Evolutionary conservation across 768 basidiomycete species (phyloP), one percentile per base, ranked within the genome.

Genomic region (Mycena vulgaris): DNA sequence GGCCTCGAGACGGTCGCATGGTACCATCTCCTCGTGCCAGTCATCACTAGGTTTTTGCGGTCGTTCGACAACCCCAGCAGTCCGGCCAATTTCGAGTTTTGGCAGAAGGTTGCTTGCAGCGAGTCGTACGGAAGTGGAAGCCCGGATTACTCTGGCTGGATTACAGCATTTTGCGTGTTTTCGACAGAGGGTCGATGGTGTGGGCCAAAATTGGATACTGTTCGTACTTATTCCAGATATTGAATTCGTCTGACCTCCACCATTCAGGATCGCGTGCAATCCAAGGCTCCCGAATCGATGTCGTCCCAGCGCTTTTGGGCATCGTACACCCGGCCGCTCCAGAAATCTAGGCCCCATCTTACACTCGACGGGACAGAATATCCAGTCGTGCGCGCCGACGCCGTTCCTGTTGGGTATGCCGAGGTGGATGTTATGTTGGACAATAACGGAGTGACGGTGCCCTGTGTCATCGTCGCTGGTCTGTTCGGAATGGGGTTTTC

Each of bases 11-110:
- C 75, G 0, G 52, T 52, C 6, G 79, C 79, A 2, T 86, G 85
- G 84, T 77, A 79, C 25, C 74, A 78, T 35, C 79, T 87, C 33
- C 81, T 87, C 8, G 75, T 77, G 10, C 84, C 84, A 0, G 74
- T 87, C 47, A 66, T 87, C 42, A 47, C 70, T 30, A 77, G 81
- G 19, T 84, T 84, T 63, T 77, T 83, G 8, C n/a, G 68, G 1
- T 78, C 83, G 10, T 86, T 82, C 55, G 80, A 83, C 31, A 25
- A 51, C n/a, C 35, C 57, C 2, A 47, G 42, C 21, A 28, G 25
- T 35, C 48, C 30, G 30, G 59, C 42, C 17, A 57, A 59, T 19
- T 28, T 33, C 25, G 49, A 55, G 5, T 62, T 68, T 47, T 68
- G 66, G 66, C 33, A 40, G 30, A 25, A 45, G 27, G 48, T 47